phyloP scores from a whole-genome alignment of 179 eudicot species.

The Pouteria campechiana region DNA sequence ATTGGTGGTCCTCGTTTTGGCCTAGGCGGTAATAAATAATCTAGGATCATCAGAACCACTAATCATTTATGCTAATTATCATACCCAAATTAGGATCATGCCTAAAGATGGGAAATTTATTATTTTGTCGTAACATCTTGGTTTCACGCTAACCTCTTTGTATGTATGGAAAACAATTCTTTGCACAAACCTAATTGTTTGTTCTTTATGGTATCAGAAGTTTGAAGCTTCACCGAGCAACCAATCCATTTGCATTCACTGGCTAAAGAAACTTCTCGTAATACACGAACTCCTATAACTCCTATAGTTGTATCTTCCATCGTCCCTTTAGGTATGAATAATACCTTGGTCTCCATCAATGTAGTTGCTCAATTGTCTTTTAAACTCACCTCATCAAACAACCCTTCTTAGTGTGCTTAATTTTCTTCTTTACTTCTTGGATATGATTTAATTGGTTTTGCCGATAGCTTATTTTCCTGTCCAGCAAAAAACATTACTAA shows the following conservation, averaged over 20 bases:
- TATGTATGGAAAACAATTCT: too few species aligned
- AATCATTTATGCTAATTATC: too few species aligned
- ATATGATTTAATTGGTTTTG: not conserved
- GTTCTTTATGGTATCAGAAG: not conserved
- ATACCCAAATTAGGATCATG: too few species aligned
- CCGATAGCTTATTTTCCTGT: not conserved
- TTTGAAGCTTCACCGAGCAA: not conserved
- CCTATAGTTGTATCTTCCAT: not conserved
- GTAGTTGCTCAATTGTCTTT: not conserved
- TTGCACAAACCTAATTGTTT: too few species aligned
- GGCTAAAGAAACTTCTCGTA: too few species aligned
- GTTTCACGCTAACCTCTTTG: too few species aligned
- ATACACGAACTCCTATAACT: not conserved
- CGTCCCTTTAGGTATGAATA: not conserved
- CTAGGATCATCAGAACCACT: too few species aligned
- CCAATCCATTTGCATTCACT: too few species aligned
- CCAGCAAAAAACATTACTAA: not conserved
- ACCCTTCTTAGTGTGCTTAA: not conserved
- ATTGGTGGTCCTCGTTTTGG: too few species aligned
- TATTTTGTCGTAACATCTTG: too few species aligned
- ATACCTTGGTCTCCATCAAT: not conserved
- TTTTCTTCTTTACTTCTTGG: not conserved
- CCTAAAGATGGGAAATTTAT: too few species aligned
- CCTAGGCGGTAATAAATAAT: too few species aligned
- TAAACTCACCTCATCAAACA: not conserved